A percentile compares a stretch with the other conserved stretches of the same genome.
phyloP scores from a whole-genome alignment of 352 stramenopile genomes.

The Phytopythium kandeliae region DNA sequence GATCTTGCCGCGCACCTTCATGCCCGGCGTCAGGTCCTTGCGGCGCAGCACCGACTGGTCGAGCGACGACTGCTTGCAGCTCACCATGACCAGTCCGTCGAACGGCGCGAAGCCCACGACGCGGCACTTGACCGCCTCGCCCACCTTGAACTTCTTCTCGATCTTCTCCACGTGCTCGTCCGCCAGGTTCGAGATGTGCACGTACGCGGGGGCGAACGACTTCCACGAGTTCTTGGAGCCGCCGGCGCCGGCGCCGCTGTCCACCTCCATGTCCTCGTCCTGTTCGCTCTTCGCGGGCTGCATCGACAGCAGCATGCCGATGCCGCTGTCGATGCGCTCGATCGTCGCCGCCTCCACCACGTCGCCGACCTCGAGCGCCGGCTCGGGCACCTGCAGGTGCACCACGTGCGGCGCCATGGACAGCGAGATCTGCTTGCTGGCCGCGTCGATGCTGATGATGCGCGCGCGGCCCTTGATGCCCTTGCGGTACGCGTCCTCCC shows the following conservation, averaged over 20 bases:
- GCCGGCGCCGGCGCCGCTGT: constrained; percentile 18
- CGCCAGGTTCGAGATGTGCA: constrained; percentile 85
- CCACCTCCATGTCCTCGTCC: constrained; percentile 50
- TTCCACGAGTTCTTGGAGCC: constrained; percentile 59
- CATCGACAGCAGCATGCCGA: constrained; percentile 85
- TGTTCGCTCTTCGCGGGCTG: constrained; percentile 26
- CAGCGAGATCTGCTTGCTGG: constrained; percentile 70
- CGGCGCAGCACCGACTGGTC: constrained; percentile 73
- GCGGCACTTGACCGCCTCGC: constrained; percentile 53
- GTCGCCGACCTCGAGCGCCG: constrained; percentile 56
- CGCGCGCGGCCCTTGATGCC: constrained; percentile 80
- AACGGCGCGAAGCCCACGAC: constrained; percentile 85
- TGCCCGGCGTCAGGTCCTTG: constrained; percentile 66
- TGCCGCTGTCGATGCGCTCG: constrained; percentile 75
- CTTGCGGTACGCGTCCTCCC: constrained; percentile 72
- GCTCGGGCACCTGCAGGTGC: constrained; percentile 59
- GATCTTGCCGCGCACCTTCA: constrained; percentile 77
- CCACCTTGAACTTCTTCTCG: constrained; percentile 80
- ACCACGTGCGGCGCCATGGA: constrained; percentile 88
- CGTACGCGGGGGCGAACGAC: constrained; percentile 74
- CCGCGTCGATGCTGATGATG: constrained; percentile 76
- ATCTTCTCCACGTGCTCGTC: constrained; percentile 85
- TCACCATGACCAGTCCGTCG: constrained; percentile 80
- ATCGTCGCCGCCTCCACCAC: constrained; percentile 64
- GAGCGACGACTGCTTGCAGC: constrained; percentile 72